Evolutionary conservation across 2,329 filamentous ascomycete genomes (phyloP).

Genomic region (Colletotrichum incanum): DNA sequence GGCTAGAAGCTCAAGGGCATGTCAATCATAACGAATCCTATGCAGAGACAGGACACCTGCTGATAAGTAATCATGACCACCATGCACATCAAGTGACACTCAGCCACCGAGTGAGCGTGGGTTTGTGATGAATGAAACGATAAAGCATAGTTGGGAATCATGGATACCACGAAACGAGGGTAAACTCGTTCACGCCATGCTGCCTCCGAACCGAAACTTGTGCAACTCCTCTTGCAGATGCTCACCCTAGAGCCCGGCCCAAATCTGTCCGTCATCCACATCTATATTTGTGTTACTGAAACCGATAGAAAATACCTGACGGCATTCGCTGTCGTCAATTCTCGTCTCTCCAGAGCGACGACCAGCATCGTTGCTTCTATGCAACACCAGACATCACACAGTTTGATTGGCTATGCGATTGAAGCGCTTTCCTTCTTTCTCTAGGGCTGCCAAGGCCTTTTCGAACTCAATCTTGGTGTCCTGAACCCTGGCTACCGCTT

Average conservation of each 20-base stretch:
- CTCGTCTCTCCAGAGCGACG: background rate
- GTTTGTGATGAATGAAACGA: background rate
- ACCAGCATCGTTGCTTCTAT: too few species aligned
- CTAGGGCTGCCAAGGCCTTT: background rate
- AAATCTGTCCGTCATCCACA: background rate
- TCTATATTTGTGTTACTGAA: background rate
- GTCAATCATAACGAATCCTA: background rate
- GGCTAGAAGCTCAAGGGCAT: background rate
- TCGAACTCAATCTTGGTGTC: background rate
- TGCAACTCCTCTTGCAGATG: background rate
- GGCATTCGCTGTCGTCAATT: background rate
- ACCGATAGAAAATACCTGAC: background rate
- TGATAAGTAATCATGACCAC: rapidly evolving
- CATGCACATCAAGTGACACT: background rate
- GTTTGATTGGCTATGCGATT: background rate
- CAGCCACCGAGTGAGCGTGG: background rate
- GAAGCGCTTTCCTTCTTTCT: background rate
- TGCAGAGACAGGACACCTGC: background rate
- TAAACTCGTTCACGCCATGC: background rate
- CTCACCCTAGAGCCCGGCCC: background rate
- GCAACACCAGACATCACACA: background rate
- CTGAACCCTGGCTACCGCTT: background rate
- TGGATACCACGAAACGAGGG: background rate
- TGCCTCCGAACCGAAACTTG: background rate
- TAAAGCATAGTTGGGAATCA: background rate